These are phyloP conservation scores for Chaetoscypha palmicola DNA, from an alignment of 2,329 filamentous ascomycete species.

Conservation along the genomic window DNA sequence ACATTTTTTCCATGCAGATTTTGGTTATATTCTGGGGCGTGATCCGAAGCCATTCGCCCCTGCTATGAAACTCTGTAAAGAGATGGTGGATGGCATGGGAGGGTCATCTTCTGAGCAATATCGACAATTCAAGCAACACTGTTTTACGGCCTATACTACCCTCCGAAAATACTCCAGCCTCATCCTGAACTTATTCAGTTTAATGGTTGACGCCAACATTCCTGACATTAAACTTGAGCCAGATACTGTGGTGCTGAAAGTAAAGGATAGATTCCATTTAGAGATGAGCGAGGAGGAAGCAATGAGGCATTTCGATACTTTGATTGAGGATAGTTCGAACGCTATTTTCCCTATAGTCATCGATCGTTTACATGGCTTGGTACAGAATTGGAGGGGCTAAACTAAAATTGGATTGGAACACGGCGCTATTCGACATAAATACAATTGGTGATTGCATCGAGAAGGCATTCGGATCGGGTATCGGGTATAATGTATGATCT, in stretches of 20 bases:
- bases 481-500: too few species aligned
- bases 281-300: constrained; percentile 91
- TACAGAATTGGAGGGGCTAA: constrained; percentile 70
- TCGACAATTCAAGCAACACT: constrained; percentile 86
- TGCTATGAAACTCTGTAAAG: constrained; percentile 91
- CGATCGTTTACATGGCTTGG: constrained; percentile 87
- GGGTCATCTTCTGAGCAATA: constrained; percentile 76
- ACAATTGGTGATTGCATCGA: too few species aligned
- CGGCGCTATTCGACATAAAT: too few species aligned
- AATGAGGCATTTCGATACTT: constrained; percentile 74
- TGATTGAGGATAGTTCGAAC: constrained; percentile 86
- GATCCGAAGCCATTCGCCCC: constrained; percentile 97
- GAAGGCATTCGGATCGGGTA: too few species aligned
- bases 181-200: constrained; percentile 87
- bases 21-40: constrained; percentile 93
- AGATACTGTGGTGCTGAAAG: constrained; percentile 90
- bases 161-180: constrained; percentile 83
- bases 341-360: constrained; percentile 90
- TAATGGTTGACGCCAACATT: constrained; percentile 97
- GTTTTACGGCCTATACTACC: constrained; percentile 88
- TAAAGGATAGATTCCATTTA: constrained; percentile 88
- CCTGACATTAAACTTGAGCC: constrained; percentile 89
- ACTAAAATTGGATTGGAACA: background rate
- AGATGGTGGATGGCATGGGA: constrained; percentile 99
- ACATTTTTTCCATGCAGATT: constrained; percentile 97